phyloP scores from a whole-genome alignment of 176 grass and related monocot genomes.

The Triticum dicoccoides region DNA sequence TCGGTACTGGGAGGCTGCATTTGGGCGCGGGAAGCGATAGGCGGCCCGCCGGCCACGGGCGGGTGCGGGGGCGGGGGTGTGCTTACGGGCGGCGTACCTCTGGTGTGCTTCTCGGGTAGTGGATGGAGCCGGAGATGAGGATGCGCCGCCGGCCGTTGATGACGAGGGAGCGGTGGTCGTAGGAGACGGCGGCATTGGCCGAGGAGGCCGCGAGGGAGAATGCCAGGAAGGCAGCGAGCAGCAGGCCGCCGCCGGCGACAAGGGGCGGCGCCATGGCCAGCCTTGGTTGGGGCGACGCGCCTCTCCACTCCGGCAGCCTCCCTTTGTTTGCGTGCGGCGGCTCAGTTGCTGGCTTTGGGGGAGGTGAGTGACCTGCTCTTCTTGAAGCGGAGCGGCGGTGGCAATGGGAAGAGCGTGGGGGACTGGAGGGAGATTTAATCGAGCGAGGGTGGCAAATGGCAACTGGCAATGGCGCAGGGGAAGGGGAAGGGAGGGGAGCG shows the following conservation, averaged over 20 bases:
- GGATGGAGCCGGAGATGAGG: constrained; percentile 96
- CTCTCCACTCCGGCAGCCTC: not conserved
- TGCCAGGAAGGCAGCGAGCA: constrained; percentile 31
- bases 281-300: not conserved
- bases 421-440: not conserved
- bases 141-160: constrained; percentile 79
- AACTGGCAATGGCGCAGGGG: constrained; percentile 33
- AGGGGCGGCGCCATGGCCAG: not conserved
- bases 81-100: constrained; percentile 38
- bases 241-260: not conserved
- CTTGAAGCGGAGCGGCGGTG: constrained; percentile 32
- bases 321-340: too few species aligned
- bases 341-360: not conserved
- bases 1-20: not conserved
- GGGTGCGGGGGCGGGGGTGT: too few species aligned
- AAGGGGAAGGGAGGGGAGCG: not conserved
- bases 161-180: constrained; percentile 78
- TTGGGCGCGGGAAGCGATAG: not conserved
- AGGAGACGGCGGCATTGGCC: constrained; percentile 61
- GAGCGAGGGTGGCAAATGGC: constrained; percentile 24
- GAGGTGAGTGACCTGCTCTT: not conserved
- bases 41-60: not conserved
- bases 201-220: constrained; percentile 10
- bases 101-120: constrained; percentile 87
- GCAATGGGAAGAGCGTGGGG: constrained; percentile 21